phyloP scores from a whole-genome alignment of 139 green algal species.

The Pycnococcus provasolii region DNA sequence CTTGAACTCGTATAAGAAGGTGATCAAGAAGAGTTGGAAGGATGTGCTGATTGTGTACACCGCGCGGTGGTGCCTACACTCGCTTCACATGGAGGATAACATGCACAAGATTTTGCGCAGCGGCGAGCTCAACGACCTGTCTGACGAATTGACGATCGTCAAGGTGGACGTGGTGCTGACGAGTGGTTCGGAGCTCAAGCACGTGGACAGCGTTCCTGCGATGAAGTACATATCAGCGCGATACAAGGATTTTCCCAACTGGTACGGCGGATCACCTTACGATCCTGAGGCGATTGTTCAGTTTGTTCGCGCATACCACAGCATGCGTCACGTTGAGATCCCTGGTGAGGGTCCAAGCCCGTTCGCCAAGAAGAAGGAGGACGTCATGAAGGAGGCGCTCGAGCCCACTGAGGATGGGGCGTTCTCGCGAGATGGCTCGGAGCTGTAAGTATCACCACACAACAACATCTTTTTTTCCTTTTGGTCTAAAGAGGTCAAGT shows the following conservation, averaged over 20 bases:
- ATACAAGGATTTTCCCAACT: constrained; percentile 32
- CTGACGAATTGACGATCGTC: constrained; percentile 25
- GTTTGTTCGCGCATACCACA: constrained; percentile 28
- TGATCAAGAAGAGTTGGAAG: constrained; percentile 21
- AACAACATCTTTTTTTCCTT: no score
- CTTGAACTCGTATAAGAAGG: constrained; percentile 4
- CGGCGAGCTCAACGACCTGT: constrained; percentile 21
- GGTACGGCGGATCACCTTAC: constrained; percentile 8
- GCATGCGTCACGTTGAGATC: constrained; percentile 29
- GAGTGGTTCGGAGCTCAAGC: not conserved
- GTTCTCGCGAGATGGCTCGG: not conserved
- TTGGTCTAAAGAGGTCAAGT: no score
- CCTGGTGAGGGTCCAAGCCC: constrained; percentile 24
- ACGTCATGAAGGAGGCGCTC: not conserved
- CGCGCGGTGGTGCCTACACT: constrained; percentile 17
- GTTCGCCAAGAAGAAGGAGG: constrained; percentile 18
- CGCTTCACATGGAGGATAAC: constrained; percentile 17
- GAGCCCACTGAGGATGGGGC: not conserved
- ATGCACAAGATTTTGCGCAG: constrained; percentile 13
- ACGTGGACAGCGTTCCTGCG: constrained; percentile 3
- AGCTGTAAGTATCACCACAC: no score
- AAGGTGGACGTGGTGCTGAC: constrained; percentile 28
- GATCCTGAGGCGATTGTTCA: constrained; percentile 11
- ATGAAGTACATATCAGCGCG: constrained; percentile 31
- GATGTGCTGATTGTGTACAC: constrained; percentile 26